Base-by-base conservation (phyloP, 192 early-diverging fungal species). In the Dimargaris xerosporica region DNA sequence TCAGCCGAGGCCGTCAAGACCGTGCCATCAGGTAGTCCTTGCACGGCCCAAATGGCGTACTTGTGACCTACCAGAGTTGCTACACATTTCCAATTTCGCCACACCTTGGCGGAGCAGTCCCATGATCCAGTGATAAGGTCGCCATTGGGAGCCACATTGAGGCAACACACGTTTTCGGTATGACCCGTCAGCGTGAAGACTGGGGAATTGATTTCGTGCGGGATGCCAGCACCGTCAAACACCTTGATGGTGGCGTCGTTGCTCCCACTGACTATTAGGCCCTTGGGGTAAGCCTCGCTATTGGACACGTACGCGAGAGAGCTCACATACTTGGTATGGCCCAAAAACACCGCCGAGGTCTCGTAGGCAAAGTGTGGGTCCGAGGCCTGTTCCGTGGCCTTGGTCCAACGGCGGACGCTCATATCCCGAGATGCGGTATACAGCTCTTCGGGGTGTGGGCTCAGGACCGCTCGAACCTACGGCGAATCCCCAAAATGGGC, bases 91-190 rank as follows among this genome's bases (percentile, higher is more conserved):
- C 84, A 90, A 62, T 93, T 76, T 54, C 78, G 75, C 97, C 97
- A 99, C 16, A 98, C 79, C 62, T 81, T 87, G 6, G 87, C 92
- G 10, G 92, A 91, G 25, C 82, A 86, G 78, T 99, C 97, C 97
- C 95, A 98, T 9, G 91, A 95, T n/a, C 94, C 97, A 25, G 92
- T 94, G 21, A 98, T 81, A 23, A 99, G 70, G 23, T 80, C 71
- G 19, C 80, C 84, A 26, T 78, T 74, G 28, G 78, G 75, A 0
- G 72, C 64, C 2, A 80, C 75, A 10, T 73, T 80, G 25, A 99
- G 72, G 0, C 86, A 77, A 66, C 91, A 93, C 9, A 99, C 85
- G 63, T 89, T 96, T 29, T 88, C 90, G 0, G 78, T 75, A 66
- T 99, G 97, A 2, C 94, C 94, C 2, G 77, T 65, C 42, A 99